Percentiles rank a stretch among this genome's conserved stretches.
Conservation (phyloP, 192 early-diverging fungal genomes). For the Mortierella claussenii region DNA sequence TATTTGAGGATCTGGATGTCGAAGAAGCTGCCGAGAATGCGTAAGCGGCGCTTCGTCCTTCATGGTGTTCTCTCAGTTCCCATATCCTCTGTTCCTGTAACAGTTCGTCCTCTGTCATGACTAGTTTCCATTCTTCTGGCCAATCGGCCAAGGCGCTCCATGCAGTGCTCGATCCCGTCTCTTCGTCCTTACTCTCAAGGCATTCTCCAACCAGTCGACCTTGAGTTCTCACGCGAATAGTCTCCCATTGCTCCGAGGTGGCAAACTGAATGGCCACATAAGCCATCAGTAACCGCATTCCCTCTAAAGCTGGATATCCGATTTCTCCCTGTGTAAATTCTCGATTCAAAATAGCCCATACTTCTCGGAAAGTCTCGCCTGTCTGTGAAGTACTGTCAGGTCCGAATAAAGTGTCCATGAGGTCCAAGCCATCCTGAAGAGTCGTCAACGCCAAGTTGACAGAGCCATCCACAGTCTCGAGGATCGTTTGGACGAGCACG, state of each 20-base stretch:
- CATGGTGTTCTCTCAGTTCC: conserved; percentile 33
- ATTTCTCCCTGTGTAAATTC: conserved; percentile 43
- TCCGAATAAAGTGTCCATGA: conserved; percentile 56
- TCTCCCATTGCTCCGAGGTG: conserved; percentile 49
- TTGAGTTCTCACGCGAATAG: conserved; percentile 21
- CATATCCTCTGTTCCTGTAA: conserved; percentile 13
- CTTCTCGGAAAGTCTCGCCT: conserved; percentile 54
- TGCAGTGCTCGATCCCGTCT: conserved; percentile 35
- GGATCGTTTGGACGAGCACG: conserved; percentile 40
- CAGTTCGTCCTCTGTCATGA: conserved; percentile 39
- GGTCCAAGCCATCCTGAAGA: conserved; percentile 43
- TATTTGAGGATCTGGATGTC: background rate
- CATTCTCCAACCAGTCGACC: conserved; percentile 32
- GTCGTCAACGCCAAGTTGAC: conserved; percentile 51
- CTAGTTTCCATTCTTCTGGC: conserved; percentile 24
- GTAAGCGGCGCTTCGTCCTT: conserved; percentile 25
- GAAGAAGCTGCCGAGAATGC: background rate
- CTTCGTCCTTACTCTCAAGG: conserved; percentile 40
- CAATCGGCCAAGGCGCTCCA: conserved; percentile 29
- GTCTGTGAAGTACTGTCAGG: conserved; percentile 50
- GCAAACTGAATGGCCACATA: conserved; percentile 58
- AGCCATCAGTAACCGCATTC: conserved; percentile 56
- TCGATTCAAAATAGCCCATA: conserved; percentile 49
- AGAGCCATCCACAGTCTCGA: conserved; percentile 49
- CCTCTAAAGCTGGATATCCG: conserved; percentile 43